These are phyloP conservation scores for Phytophthora vignae DNA, from an alignment of 352 stramenopile species.

Conservation along the genomic window DNA sequence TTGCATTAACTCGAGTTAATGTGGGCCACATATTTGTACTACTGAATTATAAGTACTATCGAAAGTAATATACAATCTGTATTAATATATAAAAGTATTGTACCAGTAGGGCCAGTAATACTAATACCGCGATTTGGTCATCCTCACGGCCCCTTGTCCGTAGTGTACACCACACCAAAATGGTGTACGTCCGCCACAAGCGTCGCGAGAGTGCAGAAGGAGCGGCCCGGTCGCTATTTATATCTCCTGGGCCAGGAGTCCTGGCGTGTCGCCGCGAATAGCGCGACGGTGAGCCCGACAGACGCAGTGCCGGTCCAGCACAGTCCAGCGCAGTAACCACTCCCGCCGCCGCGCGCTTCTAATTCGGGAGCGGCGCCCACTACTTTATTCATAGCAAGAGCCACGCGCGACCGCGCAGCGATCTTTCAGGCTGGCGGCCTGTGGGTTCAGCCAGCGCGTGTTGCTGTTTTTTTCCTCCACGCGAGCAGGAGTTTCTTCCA, in stretches of 20 bases:
- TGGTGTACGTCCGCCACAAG: background rate
- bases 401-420: slow-evolving; percentile 7
- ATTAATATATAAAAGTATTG: too few species aligned
- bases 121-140: too few species aligned
- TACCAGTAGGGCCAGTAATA: too few species aligned
- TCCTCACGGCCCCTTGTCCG: too few species aligned
- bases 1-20: too few species aligned
- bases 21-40: too few species aligned
- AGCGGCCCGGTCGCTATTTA: background rate
- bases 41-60: too few species aligned
- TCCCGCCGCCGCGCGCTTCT: background rate
- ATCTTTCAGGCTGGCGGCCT: slow-evolving; percentile 24
- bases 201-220: slow-evolving; percentile 12
- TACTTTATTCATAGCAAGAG: background rate
- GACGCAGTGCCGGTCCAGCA: slow-evolving; percentile 5
- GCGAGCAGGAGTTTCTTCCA: slow-evolving; percentile 38
- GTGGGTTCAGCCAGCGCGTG: slow-evolving; percentile 29
- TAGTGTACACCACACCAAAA: too few species aligned
- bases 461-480: slow-evolving; percentile 20
- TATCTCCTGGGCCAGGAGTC: too few species aligned
- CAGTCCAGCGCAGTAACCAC: slow-evolving; percentile 12
- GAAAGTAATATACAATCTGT: too few species aligned
- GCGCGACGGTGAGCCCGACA: background rate
- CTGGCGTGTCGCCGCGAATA: slow-evolving; percentile 17
- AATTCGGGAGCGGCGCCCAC: slow-evolving; percentile 8